These are phyloP conservation scores for Drosera spatulata DNA, from an alignment of 179 eudicot species.

Conservation along the genomic window DNA sequence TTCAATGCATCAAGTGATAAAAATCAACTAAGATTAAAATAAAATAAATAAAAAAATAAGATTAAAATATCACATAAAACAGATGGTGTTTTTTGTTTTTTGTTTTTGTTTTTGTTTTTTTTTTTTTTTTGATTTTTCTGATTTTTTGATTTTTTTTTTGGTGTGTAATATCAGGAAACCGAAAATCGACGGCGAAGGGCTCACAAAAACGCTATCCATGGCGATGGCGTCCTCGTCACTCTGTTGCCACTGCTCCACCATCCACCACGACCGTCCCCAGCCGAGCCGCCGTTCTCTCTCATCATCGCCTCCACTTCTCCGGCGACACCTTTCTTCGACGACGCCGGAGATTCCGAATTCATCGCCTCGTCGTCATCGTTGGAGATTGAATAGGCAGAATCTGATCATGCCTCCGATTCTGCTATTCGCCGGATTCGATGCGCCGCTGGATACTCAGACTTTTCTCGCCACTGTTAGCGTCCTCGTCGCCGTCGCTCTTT, in stretches of 20 bases:
- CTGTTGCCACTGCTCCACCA: slow-evolving; percentile 13
- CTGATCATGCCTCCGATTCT: slow-evolving; percentile 34
- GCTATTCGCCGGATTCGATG: slow-evolving; percentile 29
- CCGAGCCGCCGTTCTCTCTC: slow-evolving; percentile 5
- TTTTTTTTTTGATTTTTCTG: no score
- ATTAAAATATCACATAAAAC: no score
- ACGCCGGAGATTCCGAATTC: slow-evolving; percentile 12
- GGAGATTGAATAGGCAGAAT: slow-evolving; percentile 12
- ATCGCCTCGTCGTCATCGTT: neutral
- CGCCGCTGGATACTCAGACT: slow-evolving; percentile 45
- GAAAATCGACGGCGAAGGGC: no score
- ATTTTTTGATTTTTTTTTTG: no score
- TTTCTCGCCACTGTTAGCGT: slow-evolving; percentile 52
- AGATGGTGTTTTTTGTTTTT: no score
- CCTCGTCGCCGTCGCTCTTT: slow-evolving; percentile 51
- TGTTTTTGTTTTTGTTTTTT: no score
- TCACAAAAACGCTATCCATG: no score
- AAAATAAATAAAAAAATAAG: no score
- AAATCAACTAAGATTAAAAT: no score
- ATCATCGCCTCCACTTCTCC: slow-evolving; percentile 1
- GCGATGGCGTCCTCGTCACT: neutral
- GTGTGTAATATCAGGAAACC: no score
- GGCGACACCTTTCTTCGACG: neutral
- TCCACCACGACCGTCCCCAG: slow-evolving; percentile 5
- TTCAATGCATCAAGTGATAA: no score